These are phyloP conservation scores for Hypoxylon cercidicola DNA, from an alignment of 495 filamentous ascomycete species.

Conservation along the genomic window DNA sequence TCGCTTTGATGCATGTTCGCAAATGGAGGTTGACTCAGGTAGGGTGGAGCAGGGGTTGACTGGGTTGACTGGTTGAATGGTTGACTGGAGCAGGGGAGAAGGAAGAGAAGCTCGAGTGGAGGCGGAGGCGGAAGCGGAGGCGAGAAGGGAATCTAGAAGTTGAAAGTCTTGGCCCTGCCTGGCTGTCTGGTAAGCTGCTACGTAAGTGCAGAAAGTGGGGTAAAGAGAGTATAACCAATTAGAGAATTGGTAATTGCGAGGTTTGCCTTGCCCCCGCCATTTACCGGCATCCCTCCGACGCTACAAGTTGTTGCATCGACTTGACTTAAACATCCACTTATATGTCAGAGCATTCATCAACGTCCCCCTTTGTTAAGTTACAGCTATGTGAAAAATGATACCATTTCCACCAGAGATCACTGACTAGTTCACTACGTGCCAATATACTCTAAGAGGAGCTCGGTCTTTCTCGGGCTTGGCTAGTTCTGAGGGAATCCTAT, in stretches of 20 bases:
- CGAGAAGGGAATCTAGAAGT: background rate
- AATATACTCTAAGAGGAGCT: background rate
- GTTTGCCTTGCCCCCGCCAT: slow-evolving; percentile 34
- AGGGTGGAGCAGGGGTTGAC: slow-evolving; percentile 32
- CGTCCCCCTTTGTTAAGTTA: background rate
- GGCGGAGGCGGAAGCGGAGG: slow-evolving; percentile 5
- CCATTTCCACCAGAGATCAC: background rate
- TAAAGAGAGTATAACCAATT: slow-evolving; percentile 27
- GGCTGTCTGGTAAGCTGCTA: slow-evolving; percentile 24
- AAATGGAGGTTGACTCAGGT: slow-evolving; percentile 31
- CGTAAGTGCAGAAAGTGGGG: slow-evolving; percentile 40
- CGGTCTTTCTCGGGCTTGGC: slow-evolving; percentile 30
- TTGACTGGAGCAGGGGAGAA: slow-evolving; percentile 21
- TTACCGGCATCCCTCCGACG: slow-evolving; percentile 40
- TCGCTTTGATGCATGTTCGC: slow-evolving; percentile 18
- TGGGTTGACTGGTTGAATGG: background rate
- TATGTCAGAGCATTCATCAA: background rate
- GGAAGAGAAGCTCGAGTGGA: background rate
- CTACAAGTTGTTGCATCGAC: background rate
- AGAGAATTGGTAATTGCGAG: slow-evolving; percentile 40
- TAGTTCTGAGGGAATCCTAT: slow-evolving; percentile 1
- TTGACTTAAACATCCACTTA: background rate
- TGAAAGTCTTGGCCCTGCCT: too few species aligned
- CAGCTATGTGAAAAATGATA: slow-evolving; percentile 3
- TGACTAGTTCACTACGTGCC: too few species aligned